These are phyloP conservation scores for Aegilops speltoides DNA, from an alignment of 176 grass and related monocot species.

Conservation along the genomic window DNA sequence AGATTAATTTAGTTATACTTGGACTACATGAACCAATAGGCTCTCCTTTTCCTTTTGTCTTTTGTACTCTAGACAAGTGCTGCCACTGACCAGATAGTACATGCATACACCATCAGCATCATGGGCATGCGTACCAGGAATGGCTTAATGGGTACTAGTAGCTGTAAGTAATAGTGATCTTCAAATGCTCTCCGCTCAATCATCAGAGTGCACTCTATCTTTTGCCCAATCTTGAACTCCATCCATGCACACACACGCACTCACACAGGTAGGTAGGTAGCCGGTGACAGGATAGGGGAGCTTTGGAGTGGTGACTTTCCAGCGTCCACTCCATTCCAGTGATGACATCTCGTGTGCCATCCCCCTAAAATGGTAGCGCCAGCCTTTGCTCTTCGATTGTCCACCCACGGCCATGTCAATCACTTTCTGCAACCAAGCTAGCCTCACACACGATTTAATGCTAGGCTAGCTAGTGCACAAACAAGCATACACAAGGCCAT, in stretches of 20 bases:
- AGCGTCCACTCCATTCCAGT: neutral
- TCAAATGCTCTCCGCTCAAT: neutral
- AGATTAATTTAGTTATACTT: neutral
- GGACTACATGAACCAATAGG: neutral
- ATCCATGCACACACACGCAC: neutral
- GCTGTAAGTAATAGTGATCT: neutral
- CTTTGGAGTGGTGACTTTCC: neutral
- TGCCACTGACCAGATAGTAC: neutral
- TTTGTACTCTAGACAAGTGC: neutral
- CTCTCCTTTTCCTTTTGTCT: neutral
- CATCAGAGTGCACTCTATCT: neutral
- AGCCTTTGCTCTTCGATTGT: neutral
- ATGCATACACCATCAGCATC: neutral
- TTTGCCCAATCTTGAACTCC: neutral
- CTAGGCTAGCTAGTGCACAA: neutral
- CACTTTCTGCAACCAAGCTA: neutral
- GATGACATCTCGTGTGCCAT: neutral
- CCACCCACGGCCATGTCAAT: neutral
- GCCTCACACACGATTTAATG: no score
- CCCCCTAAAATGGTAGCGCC: neutral
- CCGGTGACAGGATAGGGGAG: neutral
- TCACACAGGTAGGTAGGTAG: neutral
- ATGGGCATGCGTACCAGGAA: neutral
- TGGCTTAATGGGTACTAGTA: neutral
- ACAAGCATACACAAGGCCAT: neutral